Conservation (phyloP, 148 eudicot species). For the Selenicereus undatus region DNA sequence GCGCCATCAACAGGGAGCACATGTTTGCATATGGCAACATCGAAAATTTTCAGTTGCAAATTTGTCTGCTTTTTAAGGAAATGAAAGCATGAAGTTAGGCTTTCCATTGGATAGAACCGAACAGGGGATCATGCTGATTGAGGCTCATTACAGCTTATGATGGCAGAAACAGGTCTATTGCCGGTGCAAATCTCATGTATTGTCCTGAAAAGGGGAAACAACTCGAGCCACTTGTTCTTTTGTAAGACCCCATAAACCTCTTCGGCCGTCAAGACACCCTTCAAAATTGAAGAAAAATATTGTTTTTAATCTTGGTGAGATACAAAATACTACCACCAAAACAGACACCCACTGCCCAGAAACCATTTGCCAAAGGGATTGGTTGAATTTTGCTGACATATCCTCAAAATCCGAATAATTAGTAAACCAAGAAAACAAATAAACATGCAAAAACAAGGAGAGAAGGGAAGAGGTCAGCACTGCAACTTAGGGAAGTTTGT, state of each 20-base stretch:
- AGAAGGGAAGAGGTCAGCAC: too few relatives aligned
- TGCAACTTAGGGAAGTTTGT: too few relatives aligned
- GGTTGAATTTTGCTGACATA: not conserved
- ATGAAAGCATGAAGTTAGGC: not conserved
- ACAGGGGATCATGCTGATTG: constrained; percentile 15
- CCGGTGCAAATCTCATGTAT: constrained; percentile 92
- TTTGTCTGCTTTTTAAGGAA: not conserved
- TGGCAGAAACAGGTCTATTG: constrained; percentile 62
- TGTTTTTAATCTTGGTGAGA: not conserved
- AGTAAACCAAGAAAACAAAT: not conserved
- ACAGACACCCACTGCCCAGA: not conserved
- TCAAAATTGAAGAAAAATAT: constrained; percentile 24
- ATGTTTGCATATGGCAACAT: not conserved
- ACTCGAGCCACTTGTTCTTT: constrained; percentile 69
- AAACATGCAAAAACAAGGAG: not conserved
- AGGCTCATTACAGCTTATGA: constrained; percentile 55
- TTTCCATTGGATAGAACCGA: constrained; percentile 23
- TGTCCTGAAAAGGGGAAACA: constrained; percentile 78
- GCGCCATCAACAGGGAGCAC: not conserved
- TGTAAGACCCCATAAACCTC: constrained; percentile 83
- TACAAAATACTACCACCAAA: not conserved
- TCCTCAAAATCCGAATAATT: not conserved
- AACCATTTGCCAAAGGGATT: not conserved
- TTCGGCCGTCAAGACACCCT: constrained; percentile 89
- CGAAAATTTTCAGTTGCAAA: not conserved